Evolutionary conservation across 2,329 filamentous ascomycete species (phyloP), one percentile per base, ranked within the genome.

Genomic region (Claviceps sp.): DNA sequence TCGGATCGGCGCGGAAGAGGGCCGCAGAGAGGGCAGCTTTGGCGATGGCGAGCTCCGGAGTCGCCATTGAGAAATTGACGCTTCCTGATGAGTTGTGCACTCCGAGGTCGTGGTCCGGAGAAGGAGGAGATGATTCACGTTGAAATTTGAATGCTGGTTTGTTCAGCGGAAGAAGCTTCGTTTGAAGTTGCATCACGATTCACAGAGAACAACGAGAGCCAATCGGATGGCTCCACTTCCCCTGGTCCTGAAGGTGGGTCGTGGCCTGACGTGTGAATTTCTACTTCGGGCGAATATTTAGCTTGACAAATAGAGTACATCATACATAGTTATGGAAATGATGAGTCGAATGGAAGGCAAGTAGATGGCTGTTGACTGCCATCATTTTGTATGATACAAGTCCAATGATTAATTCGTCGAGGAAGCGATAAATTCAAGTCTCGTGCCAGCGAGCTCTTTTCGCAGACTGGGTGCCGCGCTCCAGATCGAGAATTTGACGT

Each of bases 11-110:
- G 55, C 85, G 82, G 53, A 91, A 76, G 43, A 91, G 79, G 9
- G 81, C 77, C 26, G 85, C 85, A 6, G 82, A 79, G 58, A 93
- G 79, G n/a, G 85, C 79, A 42, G 86, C 85, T 70, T 88, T 90
- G 56, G 85, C 82, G 58, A 91, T 87, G 60, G 83, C 83, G 54
- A 90, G 68, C 65, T 86, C 79, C 59, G 85, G 82, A 45, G 80
- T 80, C 17, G 80, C 75, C 81, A 86, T 86, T 49, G 55, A 58
- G 49, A 44, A n/a, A 47, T 47, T 29, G 29, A 3, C 29, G 29
- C 8, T 9, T n/a, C 9, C 9, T 29, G 29, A 11, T 29, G 9
- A 29, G 8, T 11, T 29, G 29, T 29, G 11, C 9, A 29, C 8
- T 29, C 11, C 4, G 45, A 36, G 51, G 9, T 23, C 47, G 45